Evolutionary conservation across 768 basidiomycete genomes (phyloP).

Genomic region (Leccinum uliginosum): DNA sequence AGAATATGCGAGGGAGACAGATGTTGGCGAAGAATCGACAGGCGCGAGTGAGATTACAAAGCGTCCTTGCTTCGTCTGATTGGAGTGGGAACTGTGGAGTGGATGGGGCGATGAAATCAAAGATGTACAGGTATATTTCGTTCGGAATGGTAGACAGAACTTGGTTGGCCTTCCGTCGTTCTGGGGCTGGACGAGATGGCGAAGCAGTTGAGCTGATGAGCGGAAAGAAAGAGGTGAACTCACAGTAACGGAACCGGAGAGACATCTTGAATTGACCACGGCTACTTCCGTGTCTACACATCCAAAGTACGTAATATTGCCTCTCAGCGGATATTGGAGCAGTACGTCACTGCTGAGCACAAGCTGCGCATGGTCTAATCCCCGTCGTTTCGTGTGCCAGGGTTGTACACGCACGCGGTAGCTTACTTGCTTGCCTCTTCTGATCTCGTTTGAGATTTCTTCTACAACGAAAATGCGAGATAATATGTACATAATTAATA

Average conservation of each 20-base stretch:
- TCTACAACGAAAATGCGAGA: not conserved
- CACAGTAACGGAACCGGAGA: not conserved
- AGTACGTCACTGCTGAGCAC: conserved; percentile 66
- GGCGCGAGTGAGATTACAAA: not conserved
- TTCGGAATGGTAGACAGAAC: not conserved
- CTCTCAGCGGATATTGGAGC: conserved; percentile 68
- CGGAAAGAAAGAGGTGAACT: not conserved
- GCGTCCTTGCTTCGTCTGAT: not conserved
- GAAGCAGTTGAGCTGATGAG: not conserved
- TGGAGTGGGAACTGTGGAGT: not conserved
- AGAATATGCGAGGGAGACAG: not conserved
- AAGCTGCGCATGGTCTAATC: conserved; percentile 35
- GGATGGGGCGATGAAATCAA: not conserved
- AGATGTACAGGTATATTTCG: not conserved
- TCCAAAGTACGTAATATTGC: no score
- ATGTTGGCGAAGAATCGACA: not conserved
- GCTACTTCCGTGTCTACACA: no score
- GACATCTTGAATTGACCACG: conserved; percentile 13
- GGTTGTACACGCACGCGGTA: no score
- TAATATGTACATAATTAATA: not conserved
- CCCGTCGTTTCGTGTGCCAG: no score
- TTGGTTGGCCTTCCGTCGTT: not conserved
- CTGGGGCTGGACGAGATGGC: no score
- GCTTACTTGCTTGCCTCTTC: no score
- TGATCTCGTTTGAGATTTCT: no score